Evolutionary conservation across 495 filamentous ascomycete species (phyloP), one percentile per base, ranked within the genome.

Genomic region (Lichenothelia convexa): DNA sequence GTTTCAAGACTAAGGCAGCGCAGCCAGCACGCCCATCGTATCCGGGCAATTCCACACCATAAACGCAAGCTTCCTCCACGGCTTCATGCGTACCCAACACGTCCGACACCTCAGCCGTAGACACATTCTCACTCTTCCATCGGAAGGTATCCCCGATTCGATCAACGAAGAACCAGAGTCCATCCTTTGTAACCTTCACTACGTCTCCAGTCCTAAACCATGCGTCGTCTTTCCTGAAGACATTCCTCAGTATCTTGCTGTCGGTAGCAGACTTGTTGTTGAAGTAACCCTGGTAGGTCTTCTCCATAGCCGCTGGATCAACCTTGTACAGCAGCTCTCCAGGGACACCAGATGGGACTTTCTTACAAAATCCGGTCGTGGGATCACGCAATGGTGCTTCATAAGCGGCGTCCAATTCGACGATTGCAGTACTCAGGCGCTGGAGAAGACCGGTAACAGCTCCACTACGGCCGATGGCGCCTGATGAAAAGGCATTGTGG

Each of bases 241-340:
- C 85, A 41, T 87, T 62, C 0, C 74, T 65, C 38, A 93, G 56
- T 37, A 94, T 70, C 61, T 93, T 93, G 34, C 68, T 66, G 11
- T 77, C 61, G 0, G 80, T 85, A 0, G 86, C 81, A 27, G 68
- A 61, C 6, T 55, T 45, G 54, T 94, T 91, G 44, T 72, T 70
- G 52, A 75, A 91, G 48, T 95, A 95, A 0, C 87, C 87, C 51
- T 89, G 83, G n/a, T n/a, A n/a, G n/a, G n/a, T n/a, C n/a, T n/a
- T n/a, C n/a, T n/a, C n/a, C n/a, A n/a, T n/a, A n/a, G n/a, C n/a
- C n/a, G n/a, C n/a, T n/a, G n/a, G n/a, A n/a, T n/a, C n/a, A n/a
- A n/a, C n/a, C n/a, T n/a, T n/a, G n/a, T n/a, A n/a, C 56, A 87
- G 94, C 5, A 61, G 68, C 54, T 75, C n/a, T 91, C 58, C 35